Percentiles rank a stretch among this genome's conserved stretches.
phyloP scores from a whole-genome alignment of 441 rosid genomes.

The Gossypium trilobum region DNA sequence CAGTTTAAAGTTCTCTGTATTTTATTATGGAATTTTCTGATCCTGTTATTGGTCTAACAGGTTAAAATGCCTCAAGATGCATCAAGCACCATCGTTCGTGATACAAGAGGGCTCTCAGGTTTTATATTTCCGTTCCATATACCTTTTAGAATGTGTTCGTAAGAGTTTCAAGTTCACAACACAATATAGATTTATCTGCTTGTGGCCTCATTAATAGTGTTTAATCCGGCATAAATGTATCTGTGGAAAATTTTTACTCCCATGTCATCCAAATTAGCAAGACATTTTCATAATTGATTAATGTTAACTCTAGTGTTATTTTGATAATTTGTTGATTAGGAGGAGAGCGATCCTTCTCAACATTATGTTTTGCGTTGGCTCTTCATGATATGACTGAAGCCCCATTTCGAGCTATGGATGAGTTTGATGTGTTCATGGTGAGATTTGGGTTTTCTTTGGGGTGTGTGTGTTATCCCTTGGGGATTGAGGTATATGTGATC shows the following conservation, averaged over 20 bases:
- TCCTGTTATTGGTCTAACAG: slow-evolving; percentile 29
- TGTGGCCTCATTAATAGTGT: neutral
- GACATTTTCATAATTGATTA: neutral
- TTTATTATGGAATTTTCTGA: neutral
- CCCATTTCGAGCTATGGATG: slow-evolving; percentile 98
- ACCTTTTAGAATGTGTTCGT: neutral
- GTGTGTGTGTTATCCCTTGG: neutral
- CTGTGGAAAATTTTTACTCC: neutral
- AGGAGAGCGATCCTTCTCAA: slow-evolving; percentile 94
- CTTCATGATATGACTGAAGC: slow-evolving; percentile 91
- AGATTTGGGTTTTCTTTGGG: neutral
- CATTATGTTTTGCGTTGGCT: slow-evolving; percentile 88
- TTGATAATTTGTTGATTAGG: slow-evolving; percentile 34
- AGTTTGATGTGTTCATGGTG: slow-evolving; percentile 98
- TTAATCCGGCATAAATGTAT: neutral
- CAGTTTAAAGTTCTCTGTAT: neutral
- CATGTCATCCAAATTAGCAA: neutral
- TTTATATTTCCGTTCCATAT: slow-evolving; percentile 11
- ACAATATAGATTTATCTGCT: neutral
- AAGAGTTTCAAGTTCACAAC: neutral
- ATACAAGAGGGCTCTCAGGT: slow-evolving; percentile 97
- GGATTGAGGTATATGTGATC: neutral
- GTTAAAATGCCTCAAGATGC: slow-evolving; percentile 98
- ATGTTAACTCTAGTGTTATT: neutral
- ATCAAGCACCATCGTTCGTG: slow-evolving; percentile 60